These are phyloP conservation scores for Penicillium riverlandense DNA, from an alignment of 495 filamentous ascomycete genomes.

Conservation along the genomic window DNA sequence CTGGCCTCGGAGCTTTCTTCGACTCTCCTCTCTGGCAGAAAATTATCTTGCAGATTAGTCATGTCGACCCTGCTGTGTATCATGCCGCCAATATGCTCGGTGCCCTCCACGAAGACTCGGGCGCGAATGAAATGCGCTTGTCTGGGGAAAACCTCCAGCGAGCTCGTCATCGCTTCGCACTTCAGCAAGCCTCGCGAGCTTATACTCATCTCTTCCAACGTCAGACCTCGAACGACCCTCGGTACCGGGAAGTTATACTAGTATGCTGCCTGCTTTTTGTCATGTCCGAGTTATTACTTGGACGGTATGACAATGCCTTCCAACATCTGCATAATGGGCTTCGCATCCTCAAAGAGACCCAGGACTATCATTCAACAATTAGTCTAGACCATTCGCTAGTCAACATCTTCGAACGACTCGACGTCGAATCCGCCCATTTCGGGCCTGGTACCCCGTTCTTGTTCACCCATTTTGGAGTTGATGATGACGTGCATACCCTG, in stretches of 20 bases:
- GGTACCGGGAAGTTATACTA: conserved; percentile 6
- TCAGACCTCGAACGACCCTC: conserved; percentile 11
- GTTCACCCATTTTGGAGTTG: background rate
- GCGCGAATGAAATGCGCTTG: conserved; percentile 8
- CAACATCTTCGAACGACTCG: conserved; percentile 5
- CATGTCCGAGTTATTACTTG: conserved; percentile 8
- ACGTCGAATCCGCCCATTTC: conserved; percentile 9
- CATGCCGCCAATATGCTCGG: conserved; percentile 17
- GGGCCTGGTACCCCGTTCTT: conserved; percentile 5
- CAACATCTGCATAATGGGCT: conserved; percentile 14
- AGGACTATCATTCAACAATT: background rate
- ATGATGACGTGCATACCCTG: no score
- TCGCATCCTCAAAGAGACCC: conserved; percentile 9
- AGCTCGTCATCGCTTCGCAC: conserved; percentile 11
- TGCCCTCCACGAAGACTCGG: conserved; percentile 12
- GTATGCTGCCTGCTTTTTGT: conserved; percentile 18
- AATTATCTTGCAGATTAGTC: conserved; percentile 9
- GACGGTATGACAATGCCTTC: conserved; percentile 10
- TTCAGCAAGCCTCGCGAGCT: conserved; percentile 12
- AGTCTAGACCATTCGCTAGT: conserved; percentile 4
- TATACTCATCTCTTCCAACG: conserved; percentile 6
- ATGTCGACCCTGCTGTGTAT: conserved; percentile 16
- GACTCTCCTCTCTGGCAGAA: conserved; percentile 15
- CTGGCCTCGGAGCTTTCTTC: conserved; percentile 8
- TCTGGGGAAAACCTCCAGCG: conserved; percentile 9